A percentile compares a stretch with the other conserved stretches of the same genome.
Evolutionary conservation across 441 rosid genomes (phyloP).

Genomic region (Capsella rubella): DNA sequence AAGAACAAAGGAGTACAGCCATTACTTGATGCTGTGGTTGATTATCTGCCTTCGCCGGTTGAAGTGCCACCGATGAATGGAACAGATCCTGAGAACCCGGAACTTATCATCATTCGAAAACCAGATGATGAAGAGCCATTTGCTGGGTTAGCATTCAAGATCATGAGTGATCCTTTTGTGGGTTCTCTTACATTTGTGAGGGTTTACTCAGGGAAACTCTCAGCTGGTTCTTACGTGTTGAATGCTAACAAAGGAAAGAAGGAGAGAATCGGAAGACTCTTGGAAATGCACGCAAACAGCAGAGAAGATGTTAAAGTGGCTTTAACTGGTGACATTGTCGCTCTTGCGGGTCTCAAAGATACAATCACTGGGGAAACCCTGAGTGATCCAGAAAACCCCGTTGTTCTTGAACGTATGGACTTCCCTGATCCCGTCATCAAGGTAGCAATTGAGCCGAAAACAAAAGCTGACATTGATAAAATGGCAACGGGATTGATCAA

Average conservation of each 20-base stretch:
- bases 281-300: constrained; percentile 98
- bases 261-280: constrained; percentile 95
- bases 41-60: constrained; percentile 92
- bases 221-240: constrained; percentile 84
- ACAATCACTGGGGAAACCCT: constrained; percentile 94
- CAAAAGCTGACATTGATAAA: constrained; percentile 92
- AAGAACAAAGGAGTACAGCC: constrained; percentile 98
- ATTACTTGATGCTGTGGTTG: constrained; percentile 88
- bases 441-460: constrained; percentile 96
- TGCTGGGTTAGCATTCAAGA: constrained; percentile 94
- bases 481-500: constrained; percentile 88
- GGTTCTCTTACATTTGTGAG: constrained; percentile 96
- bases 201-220: constrained; percentile 81
- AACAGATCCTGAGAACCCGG: constrained; percentile 91
- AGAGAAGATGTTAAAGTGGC: constrained; percentile 91
- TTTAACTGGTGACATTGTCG: constrained; percentile 87
- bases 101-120: constrained; percentile 56
- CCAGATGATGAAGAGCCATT: constrained; percentile 89
- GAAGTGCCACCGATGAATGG: constrained; percentile 91
- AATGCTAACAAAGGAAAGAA: constrained; percentile 96
- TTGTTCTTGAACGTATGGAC: constrained; percentile 95
- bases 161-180: constrained; percentile 93
- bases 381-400: constrained; percentile 73
- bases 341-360: constrained; percentile 92
- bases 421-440: constrained; percentile 98